These are phyloP conservation scores for Sordariomycetes sp. DNA, from an alignment of 2,329 filamentous ascomycete species.

Conservation along the genomic window DNA sequence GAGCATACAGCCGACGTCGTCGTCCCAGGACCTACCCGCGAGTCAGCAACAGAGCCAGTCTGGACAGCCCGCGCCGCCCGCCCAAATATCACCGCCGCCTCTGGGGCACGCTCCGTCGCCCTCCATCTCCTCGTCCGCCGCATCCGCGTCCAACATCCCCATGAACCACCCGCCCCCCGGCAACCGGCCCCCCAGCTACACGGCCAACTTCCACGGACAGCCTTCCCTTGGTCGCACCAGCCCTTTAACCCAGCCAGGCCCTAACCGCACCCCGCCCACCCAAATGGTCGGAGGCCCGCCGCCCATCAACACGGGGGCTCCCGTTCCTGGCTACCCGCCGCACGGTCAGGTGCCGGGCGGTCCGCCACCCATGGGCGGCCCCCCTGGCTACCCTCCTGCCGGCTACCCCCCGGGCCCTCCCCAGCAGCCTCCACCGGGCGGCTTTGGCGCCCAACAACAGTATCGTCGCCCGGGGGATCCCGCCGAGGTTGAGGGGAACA, in stretches of 20 bases:
- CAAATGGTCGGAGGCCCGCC: constrained; percentile 52
- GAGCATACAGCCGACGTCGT: constrained; percentile 27
- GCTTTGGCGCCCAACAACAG: background rate
- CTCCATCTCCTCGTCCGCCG: constrained; percentile 30
- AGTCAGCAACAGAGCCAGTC: constrained; percentile 3
- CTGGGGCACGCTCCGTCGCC: constrained; percentile 22
- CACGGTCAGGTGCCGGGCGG: constrained; percentile 14
- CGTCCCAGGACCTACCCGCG: constrained; percentile 4
- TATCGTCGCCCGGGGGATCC: constrained; percentile 29
- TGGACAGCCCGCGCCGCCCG: constrained; percentile 8
- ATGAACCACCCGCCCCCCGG: constrained; percentile 51
- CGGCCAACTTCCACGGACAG: constrained; percentile 37
- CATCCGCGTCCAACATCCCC: constrained; percentile 32
- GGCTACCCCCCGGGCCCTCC: constrained; percentile 22
- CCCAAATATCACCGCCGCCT: constrained; percentile 29
- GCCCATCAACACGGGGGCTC: constrained; percentile 53
- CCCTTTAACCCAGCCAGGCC: constrained; percentile 31
- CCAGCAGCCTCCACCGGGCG: constrained; percentile 4
- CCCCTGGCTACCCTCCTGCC: constrained; percentile 26
- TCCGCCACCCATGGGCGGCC: constrained; percentile 19
- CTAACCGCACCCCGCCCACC: constrained; percentile 39
- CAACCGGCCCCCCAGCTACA: constrained; percentile 52
- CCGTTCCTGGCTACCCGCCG: constrained; percentile 29
- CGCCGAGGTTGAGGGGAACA: constrained; percentile 74
- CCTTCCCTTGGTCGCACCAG: constrained; percentile 40